These are phyloP conservation scores for Amaranthus palmeri DNA, from an alignment of 148 eudicot species.

Conservation along the genomic window DNA sequence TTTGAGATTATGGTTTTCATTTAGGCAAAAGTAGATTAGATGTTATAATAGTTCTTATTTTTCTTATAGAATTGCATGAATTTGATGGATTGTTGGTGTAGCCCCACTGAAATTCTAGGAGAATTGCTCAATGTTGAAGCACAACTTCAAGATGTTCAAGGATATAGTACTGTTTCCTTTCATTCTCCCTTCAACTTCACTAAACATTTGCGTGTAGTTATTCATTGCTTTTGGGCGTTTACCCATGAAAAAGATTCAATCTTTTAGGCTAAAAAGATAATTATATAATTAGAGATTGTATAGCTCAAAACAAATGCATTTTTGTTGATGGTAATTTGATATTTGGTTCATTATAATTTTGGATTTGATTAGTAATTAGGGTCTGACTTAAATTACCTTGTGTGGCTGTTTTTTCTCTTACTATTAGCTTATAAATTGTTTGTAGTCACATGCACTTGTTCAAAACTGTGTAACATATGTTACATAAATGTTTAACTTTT, in stretches of 20 bases:
- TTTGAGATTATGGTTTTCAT: background rate
- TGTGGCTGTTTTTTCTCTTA: too few relatives aligned
- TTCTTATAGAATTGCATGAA: too few relatives aligned
- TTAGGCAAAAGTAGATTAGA: too few relatives aligned
- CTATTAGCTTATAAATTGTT: too few relatives aligned
- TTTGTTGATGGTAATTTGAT: background rate
- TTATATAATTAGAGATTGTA: background rate
- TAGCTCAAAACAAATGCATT: too few relatives aligned
- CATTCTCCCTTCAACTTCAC: background rate
- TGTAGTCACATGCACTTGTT: too few relatives aligned
- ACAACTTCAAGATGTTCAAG: conserved; percentile 77
- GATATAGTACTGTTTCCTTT: conserved; percentile 17
- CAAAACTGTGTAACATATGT: too few relatives aligned
- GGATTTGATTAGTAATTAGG: background rate
- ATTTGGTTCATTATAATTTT: background rate
- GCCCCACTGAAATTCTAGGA: conserved; percentile 41
- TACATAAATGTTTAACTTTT: background rate
- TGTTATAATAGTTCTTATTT: background rate
- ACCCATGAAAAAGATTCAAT: background rate
- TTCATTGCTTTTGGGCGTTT: background rate
- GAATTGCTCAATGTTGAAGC: conserved; percentile 63
- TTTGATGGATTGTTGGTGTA: background rate
- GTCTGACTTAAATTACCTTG: background rate
- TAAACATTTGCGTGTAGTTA: too few relatives aligned
- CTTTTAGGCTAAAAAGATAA: background rate